A percentile compares a stretch with the other conserved stretches of the same genome.
phyloP scores from a whole-genome alignment of 805 yeast species.

The Metschnikowia kunwiensis region DNA sequence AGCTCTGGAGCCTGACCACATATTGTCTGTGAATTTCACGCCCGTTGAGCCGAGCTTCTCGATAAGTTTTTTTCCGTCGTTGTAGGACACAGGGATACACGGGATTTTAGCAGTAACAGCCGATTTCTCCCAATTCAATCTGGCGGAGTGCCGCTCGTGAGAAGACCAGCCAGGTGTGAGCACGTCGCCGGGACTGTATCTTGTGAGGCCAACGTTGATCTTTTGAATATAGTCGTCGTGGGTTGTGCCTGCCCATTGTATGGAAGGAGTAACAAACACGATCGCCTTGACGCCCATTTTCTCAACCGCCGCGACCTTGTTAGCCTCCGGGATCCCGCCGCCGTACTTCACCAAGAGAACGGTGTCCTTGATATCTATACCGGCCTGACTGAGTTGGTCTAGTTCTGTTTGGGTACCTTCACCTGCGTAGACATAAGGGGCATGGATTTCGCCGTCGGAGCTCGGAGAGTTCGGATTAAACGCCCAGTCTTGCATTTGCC shows the following conservation, averaged over 20 bases:
- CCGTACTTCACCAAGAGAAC: conserved; percentile 64
- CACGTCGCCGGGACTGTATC: conserved; percentile 72
- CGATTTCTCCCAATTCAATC: conserved; percentile 45
- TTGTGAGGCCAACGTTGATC: conserved; percentile 56
- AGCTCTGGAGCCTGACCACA: conserved; percentile 26
- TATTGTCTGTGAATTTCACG: conserved; percentile 27
- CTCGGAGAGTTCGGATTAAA: conserved; percentile 64
- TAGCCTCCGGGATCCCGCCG: conserved; percentile 35
- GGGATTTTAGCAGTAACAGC: conserved; percentile 67
- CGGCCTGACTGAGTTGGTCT: conserved; percentile 31
- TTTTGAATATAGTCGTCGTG: conserved; percentile 48
- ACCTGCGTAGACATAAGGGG: conserved; percentile 59
- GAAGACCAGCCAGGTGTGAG: conserved; percentile 74
- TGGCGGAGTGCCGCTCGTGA: conserved; percentile 36
- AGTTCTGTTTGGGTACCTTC: conserved; percentile 63
- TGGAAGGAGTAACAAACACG: conserved; percentile 51
- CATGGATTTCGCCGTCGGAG: conserved; percentile 52
- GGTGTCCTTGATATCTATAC: conserved; percentile 43
- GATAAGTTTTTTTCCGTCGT: conserved; percentile 49
- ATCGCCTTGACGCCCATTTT: conserved; percentile 59
- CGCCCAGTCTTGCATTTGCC: conserved; percentile 41
- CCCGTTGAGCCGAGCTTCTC: conserved; percentile 29
- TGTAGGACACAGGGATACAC: conserved; percentile 71
- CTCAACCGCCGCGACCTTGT: conserved; percentile 49
- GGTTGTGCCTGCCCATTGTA: conserved; percentile 17